Conservation (phyloP, 192 early-diverging fungal species). For the Coemansia sp. region DNA sequence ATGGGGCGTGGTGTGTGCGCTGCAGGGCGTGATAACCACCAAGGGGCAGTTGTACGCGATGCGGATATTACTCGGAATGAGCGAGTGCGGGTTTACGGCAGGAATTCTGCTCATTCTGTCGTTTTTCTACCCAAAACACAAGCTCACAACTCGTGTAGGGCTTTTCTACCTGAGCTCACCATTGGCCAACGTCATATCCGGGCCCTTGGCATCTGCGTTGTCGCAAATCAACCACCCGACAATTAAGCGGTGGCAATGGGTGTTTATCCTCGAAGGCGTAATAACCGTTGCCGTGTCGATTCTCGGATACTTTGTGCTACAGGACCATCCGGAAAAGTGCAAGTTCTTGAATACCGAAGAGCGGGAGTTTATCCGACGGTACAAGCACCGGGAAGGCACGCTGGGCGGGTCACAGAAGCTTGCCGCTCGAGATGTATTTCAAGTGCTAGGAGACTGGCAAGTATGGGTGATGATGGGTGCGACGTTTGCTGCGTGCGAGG, state of each 20-base stretch:
- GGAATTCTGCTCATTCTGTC: constrained; percentile 42
- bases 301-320: constrained; percentile 34
- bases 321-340: constrained; percentile 53
- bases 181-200: constrained; percentile 38
- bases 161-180: constrained; percentile 50
- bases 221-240: constrained; percentile 48
- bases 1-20: constrained; percentile 46
- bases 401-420: constrained; percentile 40
- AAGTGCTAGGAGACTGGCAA: constrained; percentile 44
- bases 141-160: constrained; percentile 26
- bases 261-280: constrained; percentile 50
- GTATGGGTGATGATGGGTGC: constrained; percentile 44
- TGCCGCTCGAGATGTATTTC: constrained; percentile 10
- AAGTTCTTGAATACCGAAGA: constrained; percentile 34
- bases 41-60: constrained; percentile 40
- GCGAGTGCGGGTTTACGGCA: constrained; percentile 47
- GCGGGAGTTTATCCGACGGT: constrained; percentile 33
- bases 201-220: constrained; percentile 45
- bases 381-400: constrained; percentile 39
- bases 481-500: constrained; percentile 28
- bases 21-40: constrained; percentile 43
- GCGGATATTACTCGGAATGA: constrained; percentile 44
- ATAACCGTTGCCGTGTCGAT: constrained; percentile 37
- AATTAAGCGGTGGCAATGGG: constrained; percentile 53
- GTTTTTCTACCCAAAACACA: constrained; percentile 45